phyloP scores from a whole-genome alignment of 1,139 yeast genomes.

The Pneumocystis wakefieldiae region DNA sequence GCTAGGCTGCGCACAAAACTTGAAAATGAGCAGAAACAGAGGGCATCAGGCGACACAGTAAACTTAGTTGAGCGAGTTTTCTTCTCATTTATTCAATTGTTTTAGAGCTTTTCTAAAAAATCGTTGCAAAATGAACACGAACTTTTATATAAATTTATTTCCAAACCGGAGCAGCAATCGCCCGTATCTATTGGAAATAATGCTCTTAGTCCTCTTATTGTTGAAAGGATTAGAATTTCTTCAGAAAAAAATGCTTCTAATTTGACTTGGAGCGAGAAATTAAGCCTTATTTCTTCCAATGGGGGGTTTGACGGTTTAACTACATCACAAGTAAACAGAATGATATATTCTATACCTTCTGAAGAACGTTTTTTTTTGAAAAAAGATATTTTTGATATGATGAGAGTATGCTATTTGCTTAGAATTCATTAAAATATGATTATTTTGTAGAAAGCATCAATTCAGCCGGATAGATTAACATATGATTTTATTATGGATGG shows the following conservation, averaged over 20 bases:
- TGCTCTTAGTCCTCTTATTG: not conserved
- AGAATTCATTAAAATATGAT: not conserved
- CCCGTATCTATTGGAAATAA: not conserved
- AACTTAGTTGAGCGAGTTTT: not conserved
- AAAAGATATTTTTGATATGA: not conserved
- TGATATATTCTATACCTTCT: slow-evolving; percentile 6
- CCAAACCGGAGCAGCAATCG: not conserved
- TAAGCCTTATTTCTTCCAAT: no score
- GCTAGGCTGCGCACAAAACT: not conserved
- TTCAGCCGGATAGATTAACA: slow-evolving; percentile 6
- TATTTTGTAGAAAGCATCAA: not conserved
- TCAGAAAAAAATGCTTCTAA: no score
- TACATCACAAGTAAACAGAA: slow-evolving; percentile 2
- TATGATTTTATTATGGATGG: slow-evolving; percentile 11
- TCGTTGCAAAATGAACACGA: not conserved
- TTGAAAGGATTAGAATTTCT: not conserved
- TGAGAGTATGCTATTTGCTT: not conserved
- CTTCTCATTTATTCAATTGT: not conserved
- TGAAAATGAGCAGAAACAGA: not conserved
- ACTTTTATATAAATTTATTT: not conserved
- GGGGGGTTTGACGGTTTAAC: not conserved
- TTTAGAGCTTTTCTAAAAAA: not conserved
- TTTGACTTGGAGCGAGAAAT: no score
- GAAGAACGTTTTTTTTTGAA: not conserved
- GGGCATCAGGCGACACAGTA: not conserved